Base-by-base conservation (phyloP, 2,329 filamentous ascomycete species). In the Aureobasidium sp. region DNA sequence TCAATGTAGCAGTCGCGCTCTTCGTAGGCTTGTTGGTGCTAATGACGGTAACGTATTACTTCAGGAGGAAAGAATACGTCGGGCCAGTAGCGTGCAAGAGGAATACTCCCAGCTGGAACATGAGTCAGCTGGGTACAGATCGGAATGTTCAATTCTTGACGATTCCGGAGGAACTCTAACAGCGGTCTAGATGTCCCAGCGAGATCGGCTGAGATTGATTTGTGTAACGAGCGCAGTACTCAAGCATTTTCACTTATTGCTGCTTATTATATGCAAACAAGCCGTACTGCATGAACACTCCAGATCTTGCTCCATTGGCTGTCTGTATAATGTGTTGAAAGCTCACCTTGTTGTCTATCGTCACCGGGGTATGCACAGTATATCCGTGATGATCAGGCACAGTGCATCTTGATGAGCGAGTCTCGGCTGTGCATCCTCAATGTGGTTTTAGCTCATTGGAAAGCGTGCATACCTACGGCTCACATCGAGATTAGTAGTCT, bases 71-170 rank as follows among this genome's bases (percentile, higher is more conserved):
- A 11, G 27, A 50, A n/a, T 60, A 33, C 12, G 57, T 60, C 3
- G 33, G 33, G 7, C 57, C 57, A 14, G 57, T 60, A 17, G 45
- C 44, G n/a, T 45, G 27, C 6, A 40, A 24, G 9, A 40, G 57
- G 22, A 27, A 49, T 4, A 50, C 45, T 9, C 57, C 57, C 1
- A 35, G 17, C 15, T 60, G 57, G 57, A 60, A 60, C 11, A 4
- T 60, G 35, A 50, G 27, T 22, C 57, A 60, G 22, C 8, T 60
- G 6, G 35, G 45, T 17, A 60, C 57, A 5, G 35, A n/a, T 2
- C 44, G 40, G 33, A 39, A 29, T 17, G 15, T 50, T 22, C 57
- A 50, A 2, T 60, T 60, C 37, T n/a, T 60, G 57, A 60, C 57
- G 17, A 42, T 60, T 19, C 57, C 44, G 33, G 57, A 60, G 14